phyloP scores from a whole-genome alignment of 2,329 filamentous ascomycete genomes.

The Penicillium sp. region DNA sequence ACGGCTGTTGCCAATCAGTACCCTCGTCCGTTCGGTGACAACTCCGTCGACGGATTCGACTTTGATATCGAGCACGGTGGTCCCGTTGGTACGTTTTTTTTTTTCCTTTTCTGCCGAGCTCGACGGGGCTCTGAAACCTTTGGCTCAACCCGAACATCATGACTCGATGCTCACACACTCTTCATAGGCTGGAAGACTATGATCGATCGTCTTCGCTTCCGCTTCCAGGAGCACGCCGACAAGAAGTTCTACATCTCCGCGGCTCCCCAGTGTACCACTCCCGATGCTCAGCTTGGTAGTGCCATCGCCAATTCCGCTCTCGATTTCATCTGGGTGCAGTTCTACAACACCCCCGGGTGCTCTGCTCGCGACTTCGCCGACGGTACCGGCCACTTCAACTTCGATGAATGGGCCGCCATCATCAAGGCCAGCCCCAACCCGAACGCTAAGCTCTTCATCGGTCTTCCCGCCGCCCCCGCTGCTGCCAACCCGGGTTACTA shows the following conservation, averaged over 20 bases:
- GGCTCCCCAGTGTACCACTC: conserved; percentile 49
- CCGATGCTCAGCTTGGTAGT: conserved; percentile 43
- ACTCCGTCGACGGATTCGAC: conserved; percentile 48
- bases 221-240: conserved; percentile 31
- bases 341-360: conserved; percentile 50
- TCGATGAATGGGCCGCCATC: conserved; percentile 41
- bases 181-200: conserved; percentile 43
- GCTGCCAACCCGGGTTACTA: conserved; percentile 39
- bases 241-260: conserved; percentile 47
- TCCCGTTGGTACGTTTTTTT: conserved; percentile 21
- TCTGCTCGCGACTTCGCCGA: conserved; percentile 43
- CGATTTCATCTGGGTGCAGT: conserved; percentile 52
- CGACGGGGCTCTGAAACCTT: no score
- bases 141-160: no score
- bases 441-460: conserved; percentile 49
- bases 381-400: conserved; percentile 39
- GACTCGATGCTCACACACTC: background rate
- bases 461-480: conserved; percentile 38
- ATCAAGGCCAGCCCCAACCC: conserved; percentile 36
- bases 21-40: conserved; percentile 45
- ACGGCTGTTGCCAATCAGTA: conserved; percentile 24
- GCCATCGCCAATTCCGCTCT: conserved; percentile 43
- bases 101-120: no score
- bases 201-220: conserved; percentile 43
- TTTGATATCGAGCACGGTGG: conserved; percentile 41